A percentile compares a stretch with the other conserved stretches of the same genome.
Conservation (phyloP, 768 basidiomycete species). For the Pilatotrama ljubarskyi region DNA sequence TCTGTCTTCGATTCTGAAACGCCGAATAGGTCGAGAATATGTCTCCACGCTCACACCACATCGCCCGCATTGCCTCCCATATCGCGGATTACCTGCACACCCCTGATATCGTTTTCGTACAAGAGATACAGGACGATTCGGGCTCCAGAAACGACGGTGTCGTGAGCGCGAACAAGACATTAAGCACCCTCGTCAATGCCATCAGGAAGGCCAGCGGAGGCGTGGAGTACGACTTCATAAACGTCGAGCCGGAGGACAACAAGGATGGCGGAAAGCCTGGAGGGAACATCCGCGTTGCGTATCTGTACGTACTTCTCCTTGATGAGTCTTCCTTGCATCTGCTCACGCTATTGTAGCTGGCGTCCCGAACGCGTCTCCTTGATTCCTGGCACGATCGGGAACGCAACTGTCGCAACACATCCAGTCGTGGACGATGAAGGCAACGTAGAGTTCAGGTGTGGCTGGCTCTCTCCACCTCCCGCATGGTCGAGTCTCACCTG, state of each 20-base stretch:
- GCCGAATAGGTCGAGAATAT: slow-evolving; percentile 54
- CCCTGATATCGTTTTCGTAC: slow-evolving; percentile 62
- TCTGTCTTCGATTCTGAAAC: neutral
- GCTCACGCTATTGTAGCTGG: slow-evolving; percentile 35
- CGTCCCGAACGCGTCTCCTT: slow-evolving; percentile 51
- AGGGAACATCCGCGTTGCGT: slow-evolving; percentile 63
- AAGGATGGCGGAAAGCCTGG: slow-evolving; percentile 63
- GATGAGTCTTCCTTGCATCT: neutral
- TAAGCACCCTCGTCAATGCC: slow-evolving; percentile 48
- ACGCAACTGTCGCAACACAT: slow-evolving; percentile 46
- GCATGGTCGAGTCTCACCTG: neutral
- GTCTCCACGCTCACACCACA: slow-evolving; percentile 47
- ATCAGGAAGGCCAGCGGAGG: slow-evolving; percentile 41
- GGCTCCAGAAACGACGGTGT: slow-evolving; percentile 54
- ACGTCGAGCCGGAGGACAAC: slow-evolving; percentile 52
- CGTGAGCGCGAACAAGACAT: slow-evolving; percentile 53
- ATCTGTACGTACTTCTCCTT: slow-evolving; percentile 40
- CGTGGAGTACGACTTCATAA: slow-evolving; percentile 49
- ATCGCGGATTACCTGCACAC: slow-evolving; percentile 48
- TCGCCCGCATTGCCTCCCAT: slow-evolving; percentile 52
- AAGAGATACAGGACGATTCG: slow-evolving; percentile 64
- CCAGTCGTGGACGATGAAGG: slow-evolving; percentile 35
- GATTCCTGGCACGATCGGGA: slow-evolving; percentile 47
- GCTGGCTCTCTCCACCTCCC: neutral
- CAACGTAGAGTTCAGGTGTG: slow-evolving; percentile 44